Evolutionary conservation across 495 filamentous ascomycete species (phyloP).

Genomic region (Oidiodendron maius): DNA sequence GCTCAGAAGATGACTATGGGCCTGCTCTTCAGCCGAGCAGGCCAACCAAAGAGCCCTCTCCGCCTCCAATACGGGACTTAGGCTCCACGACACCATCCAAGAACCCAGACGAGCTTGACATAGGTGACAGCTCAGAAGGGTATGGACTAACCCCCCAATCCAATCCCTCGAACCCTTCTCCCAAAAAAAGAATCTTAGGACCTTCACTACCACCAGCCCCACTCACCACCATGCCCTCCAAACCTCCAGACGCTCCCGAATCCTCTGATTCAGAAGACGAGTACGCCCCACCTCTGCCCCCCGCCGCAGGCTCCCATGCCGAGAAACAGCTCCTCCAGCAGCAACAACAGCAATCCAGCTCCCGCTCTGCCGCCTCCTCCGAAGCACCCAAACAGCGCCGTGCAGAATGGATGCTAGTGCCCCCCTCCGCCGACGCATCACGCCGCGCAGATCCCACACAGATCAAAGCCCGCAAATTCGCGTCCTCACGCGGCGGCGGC

Average conservation of each 20-base stretch:
- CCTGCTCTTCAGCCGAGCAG: conserved; percentile 23
- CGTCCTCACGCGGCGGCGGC: conserved; percentile 63
- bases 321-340: conserved; percentile 5
- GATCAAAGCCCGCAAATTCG: conserved; percentile 77
- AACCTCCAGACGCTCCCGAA: conserved; percentile 18
- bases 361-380: conserved; percentile 18
- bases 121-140: conserved; percentile 12
- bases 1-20: conserved; percentile 16
- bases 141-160: conserved; percentile 15
- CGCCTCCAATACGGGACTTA: conserved; percentile 29
- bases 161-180: conserved; percentile 4
- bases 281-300: conserved; percentile 79
- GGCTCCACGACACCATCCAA: conserved; percentile 36
- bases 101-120: conserved; percentile 17
- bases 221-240: conserved; percentile 28
- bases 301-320: conserved; percentile 31
- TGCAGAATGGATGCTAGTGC: conserved; percentile 93
- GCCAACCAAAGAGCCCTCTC: conserved; percentile 14
- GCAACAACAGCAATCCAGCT: conserved; percentile 1
- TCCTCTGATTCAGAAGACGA: conserved; percentile 32
- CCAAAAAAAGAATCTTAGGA: conserved; percentile 37
- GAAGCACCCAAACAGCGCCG: conserved; percentile 47
- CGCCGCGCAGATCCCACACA: conserved; percentile 79
- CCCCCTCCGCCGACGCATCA: conserved; percentile 61
- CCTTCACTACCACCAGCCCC: conserved; percentile 48